These are phyloP conservation scores for Gloeopeniophorella convolvens DNA, from an alignment of 768 basidiomycete genomes.

Conservation along the genomic window DNA sequence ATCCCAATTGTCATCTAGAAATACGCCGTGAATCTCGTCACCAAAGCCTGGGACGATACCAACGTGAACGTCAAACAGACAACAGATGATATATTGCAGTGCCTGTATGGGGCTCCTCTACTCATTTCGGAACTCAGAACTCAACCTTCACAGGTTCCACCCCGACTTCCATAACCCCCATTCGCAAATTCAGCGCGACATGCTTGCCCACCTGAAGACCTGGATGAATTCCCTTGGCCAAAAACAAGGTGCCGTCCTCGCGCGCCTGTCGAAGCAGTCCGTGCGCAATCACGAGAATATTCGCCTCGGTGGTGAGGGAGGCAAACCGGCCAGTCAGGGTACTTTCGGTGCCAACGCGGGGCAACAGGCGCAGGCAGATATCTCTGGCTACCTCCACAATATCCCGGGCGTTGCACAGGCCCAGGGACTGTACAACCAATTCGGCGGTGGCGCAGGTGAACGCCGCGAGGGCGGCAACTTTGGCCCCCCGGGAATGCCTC, in stretches of 20 bases:
- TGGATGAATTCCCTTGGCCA: conserved; percentile 53
- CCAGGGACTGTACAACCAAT: conserved; percentile 28
- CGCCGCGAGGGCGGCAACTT: conserved; percentile 3
- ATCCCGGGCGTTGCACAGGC: conserved; percentile 45
- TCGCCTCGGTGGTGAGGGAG: conserved; percentile 49
- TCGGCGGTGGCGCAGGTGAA: conserved; percentile 27
- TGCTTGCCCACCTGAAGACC: conserved; percentile 59
- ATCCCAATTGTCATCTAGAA: conserved; percentile 31
- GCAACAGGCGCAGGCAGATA: conserved; percentile 39
- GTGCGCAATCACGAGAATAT: conserved; percentile 72
- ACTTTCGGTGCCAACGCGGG: conserved; percentile 44
- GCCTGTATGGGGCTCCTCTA: conserved; percentile 41
- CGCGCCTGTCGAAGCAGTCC: conserved; percentile 54
- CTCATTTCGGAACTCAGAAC: background rate
- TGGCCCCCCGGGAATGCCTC: background rate
- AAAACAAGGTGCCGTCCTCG: conserved; percentile 42
- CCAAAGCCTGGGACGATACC: conserved; percentile 75
- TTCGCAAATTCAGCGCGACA: conserved; percentile 66
- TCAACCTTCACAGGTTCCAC: conserved; percentile 53
- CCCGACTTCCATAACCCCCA: conserved; percentile 67
- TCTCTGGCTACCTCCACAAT: conserved; percentile 39
- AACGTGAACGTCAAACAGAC: conserved; percentile 49
- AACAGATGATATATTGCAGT: conserved; percentile 58
- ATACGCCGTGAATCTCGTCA: conserved; percentile 61
- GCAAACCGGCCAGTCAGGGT: conserved; percentile 40